Evolutionary conservation across 805 yeast species (phyloP).

Genomic region (Yamadazyma insecticola): DNA sequence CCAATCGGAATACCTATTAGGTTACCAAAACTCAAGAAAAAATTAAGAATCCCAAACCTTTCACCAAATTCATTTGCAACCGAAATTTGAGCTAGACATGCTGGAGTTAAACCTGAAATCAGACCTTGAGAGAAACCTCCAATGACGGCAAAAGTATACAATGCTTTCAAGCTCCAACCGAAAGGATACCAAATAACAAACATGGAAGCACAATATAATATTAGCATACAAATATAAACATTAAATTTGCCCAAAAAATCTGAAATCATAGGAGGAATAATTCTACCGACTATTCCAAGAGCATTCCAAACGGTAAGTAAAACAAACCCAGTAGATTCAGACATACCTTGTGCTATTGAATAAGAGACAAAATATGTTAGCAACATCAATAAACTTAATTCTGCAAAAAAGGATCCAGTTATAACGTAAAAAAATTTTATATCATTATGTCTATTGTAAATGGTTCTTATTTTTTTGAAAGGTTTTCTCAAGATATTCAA

Average conservation of each 20-base stretch:
- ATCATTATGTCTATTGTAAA: constrained; percentile 6
- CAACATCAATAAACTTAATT: constrained; percentile 48
- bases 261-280: constrained; percentile 50
- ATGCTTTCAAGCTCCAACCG: constrained; percentile 18
- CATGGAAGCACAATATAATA: constrained; percentile 18
- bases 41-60: constrained; percentile 29
- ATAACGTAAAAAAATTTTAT: constrained; percentile 20
- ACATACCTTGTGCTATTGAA: constrained; percentile 45
- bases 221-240: constrained; percentile 28
- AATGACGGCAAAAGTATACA: constrained; percentile 27
- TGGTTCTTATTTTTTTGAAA: not conserved
- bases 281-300: constrained; percentile 48
- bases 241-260: constrained; percentile 55
- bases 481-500: constrained; percentile 1
- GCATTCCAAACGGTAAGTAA: constrained; percentile 45
- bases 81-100: constrained; percentile 59
- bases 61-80: constrained; percentile 33
- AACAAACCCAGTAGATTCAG: constrained; percentile 37
- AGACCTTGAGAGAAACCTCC: constrained; percentile 33
- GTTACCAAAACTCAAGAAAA: constrained; percentile 23
- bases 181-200: constrained; percentile 32
- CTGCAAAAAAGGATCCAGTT: constrained; percentile 37
- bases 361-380: constrained; percentile 55
- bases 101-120: constrained; percentile 31
- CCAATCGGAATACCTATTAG: constrained; percentile 25